A percentile compares a stretch with the other conserved stretches of the same genome.
These are phyloP conservation scores for Diutina rugosa DNA, from an alignment of 1,139 yeast species.

Conservation along the genomic window DNA sequence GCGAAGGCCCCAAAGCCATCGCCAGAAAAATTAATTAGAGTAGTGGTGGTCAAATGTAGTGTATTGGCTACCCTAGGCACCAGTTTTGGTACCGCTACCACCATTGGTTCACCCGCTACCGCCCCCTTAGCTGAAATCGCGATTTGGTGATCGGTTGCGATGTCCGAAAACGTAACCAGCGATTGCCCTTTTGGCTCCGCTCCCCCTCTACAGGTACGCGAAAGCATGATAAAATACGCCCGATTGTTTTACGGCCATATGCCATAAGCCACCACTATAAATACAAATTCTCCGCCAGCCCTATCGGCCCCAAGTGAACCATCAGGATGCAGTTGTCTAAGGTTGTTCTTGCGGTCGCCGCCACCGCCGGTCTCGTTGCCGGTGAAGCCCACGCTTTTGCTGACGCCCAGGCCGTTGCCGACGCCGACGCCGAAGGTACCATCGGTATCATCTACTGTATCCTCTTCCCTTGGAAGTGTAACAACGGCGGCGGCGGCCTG, in stretches of 20 bases:
- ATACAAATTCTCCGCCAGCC: neutral
- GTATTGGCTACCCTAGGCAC: too few species aligned
- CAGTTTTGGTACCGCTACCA: neutral
- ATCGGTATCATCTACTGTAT: neutral
- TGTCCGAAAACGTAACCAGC: neutral
- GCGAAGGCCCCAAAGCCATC: neutral
- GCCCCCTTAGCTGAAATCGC: neutral
- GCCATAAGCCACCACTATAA: neutral
- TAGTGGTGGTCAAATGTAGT: too few species aligned
- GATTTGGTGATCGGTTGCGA: neutral
- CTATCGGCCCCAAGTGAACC: neutral
- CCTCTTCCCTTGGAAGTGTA: constrained; percentile 2
- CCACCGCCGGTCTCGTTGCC: constrained; percentile 1
- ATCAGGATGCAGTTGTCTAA: neutral
- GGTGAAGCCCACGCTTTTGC: neutral
- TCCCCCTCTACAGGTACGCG: neutral
- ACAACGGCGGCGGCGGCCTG: neutral
- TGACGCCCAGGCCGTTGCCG: neutral
- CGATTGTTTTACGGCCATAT: neutral
- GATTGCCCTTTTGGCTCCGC: neutral
- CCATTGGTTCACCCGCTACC: neutral
- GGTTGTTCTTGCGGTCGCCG: neutral
- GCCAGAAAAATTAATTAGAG: neutral
- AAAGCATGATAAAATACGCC: neutral
- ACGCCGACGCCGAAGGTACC: neutral